Base-by-base conservation (phyloP, 1,284 basidiomycete species). In the Rhodotorula sp. region DNA sequence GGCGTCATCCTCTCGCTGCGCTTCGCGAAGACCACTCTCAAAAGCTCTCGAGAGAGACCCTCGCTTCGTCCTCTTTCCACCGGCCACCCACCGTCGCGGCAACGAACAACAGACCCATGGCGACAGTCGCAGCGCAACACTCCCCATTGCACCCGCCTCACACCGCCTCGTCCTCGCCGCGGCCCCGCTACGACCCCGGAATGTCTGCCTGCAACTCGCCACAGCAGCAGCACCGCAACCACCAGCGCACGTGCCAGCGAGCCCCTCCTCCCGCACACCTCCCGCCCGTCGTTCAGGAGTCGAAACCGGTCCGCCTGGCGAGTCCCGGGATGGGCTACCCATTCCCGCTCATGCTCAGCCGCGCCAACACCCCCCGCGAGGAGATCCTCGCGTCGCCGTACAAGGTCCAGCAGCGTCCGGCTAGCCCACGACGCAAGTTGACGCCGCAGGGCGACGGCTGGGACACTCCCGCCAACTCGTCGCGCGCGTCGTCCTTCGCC, bases 301-400 rank as follows among this genome's bases (percentile, higher is more conserved):
- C 64, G 3, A 49, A 54, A 27, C 68, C 68, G 13, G 30, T 53
- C 29, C 51, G 55, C 22, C 61, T 70, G 19, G 64, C 64, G 3
- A 63, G 57, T 11, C 68, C 68, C 2, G 52, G 48, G 4, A 49
- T 59, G 34, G 68, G 68, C 29, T 70, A 70, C 58, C 68, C 68
- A 1, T 70, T 70, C 62, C 68, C 68, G 2, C 34, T 60, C 39
- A 59, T 70, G 60, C 51, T 59, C 4, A 22, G 24, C 46, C 54
- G 39, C 32, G 55, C 51, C 47, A 27, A 6, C 32, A 48, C 47
- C 30, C 55, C 60, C 2, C 30, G 30, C 22, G 61, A 59, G 29
- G 36, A 44, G 27, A 22, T 44, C 39, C 52, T n/a, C 11, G 52
- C 61, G 5, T 27, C 29, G 61, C 49, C 59, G 47, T 36, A 46